A percentile compares a stretch with the other conserved stretches of the same genome.
Evolutionary conservation across 805 yeast genomes (phyloP).

Genomic region (Ogataea paraovalis): DNA sequence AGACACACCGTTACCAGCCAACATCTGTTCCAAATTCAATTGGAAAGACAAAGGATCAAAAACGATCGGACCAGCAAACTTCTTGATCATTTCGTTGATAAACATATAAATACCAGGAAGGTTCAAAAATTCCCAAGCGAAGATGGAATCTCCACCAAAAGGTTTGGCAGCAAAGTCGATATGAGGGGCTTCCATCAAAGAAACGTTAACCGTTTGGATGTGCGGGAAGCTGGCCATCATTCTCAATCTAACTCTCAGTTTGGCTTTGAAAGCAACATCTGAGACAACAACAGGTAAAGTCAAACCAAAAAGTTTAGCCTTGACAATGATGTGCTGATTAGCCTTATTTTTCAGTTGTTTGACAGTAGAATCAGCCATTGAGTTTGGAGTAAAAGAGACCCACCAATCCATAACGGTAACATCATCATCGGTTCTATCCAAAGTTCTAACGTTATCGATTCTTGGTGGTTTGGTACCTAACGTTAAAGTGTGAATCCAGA

Average conservation of each 20-base stretch:
- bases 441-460: constrained; percentile 83
- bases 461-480: constrained; percentile 96
- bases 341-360: constrained; percentile 83
- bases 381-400: constrained; percentile 88
- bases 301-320: constrained; percentile 78
- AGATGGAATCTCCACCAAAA: constrained; percentile 71
- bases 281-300: constrained; percentile 77
- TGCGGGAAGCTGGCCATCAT: constrained; percentile 92
- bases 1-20: constrained; percentile 75
- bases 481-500: constrained; percentile 87
- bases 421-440: constrained; percentile 85
- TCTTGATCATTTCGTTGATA: constrained; percentile 78
- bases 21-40: constrained; percentile 82
- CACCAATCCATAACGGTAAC: constrained; percentile 98
- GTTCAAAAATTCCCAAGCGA: constrained; percentile 83
- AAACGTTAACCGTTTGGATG: constrained; percentile 82
- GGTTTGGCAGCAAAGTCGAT: constrained; percentile 79
- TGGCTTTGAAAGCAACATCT: constrained; percentile 71
- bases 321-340: constrained; percentile 75
- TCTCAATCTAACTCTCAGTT: constrained; percentile 76
- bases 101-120: constrained; percentile 85
- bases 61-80: constrained; percentile 84
- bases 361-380: constrained; percentile 74
- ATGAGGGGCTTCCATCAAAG: constrained; percentile 81
- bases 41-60: constrained; percentile 91